phyloP scores from a whole-genome alignment of 768 basidiomycete genomes.

The Leccinum variicolor region DNA sequence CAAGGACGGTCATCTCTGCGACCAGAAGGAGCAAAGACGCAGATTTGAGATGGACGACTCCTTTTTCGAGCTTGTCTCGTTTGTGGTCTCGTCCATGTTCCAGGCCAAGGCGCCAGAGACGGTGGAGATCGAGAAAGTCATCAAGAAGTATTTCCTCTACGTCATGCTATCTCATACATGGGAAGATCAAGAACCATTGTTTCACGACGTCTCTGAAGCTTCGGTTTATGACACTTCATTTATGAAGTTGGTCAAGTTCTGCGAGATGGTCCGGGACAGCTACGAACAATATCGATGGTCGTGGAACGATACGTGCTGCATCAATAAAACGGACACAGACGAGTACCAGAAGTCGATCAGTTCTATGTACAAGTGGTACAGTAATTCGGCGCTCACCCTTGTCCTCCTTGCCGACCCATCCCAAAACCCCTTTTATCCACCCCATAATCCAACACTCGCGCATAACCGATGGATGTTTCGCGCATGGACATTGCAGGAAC shows the following conservation, averaged over 20 bases:
- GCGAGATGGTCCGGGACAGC: constrained; percentile 3
- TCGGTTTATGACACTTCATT: not conserved
- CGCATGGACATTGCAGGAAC: constrained; percentile 14
- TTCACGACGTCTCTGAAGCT: not conserved
- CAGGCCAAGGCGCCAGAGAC: not conserved
- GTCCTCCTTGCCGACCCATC: constrained; percentile 8
- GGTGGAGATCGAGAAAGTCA: not conserved
- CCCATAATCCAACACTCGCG: not conserved
- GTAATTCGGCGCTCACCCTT: constrained; percentile 6
- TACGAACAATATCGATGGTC: constrained; percentile 2
- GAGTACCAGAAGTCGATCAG: constrained; percentile 6
- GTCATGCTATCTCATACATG: not conserved
- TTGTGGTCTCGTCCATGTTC: not conserved
- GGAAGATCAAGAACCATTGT: not conserved
- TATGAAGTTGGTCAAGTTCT: constrained; percentile 11
- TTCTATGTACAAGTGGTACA: constrained; percentile 17
- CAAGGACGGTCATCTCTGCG: not conserved
- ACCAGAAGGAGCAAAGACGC: not conserved
- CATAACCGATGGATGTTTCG: constrained; percentile 16
- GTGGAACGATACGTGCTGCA: constrained; percentile 13
- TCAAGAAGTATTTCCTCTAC: not conserved
- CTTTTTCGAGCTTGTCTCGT: not conserved
- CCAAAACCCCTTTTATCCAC: not conserved
- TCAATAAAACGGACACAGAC: not conserved
- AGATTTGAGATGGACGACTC: not conserved